Conservation (phyloP, 2,329 filamentous ascomycete species). For the Scopulariopsis brevicaulis region DNA sequence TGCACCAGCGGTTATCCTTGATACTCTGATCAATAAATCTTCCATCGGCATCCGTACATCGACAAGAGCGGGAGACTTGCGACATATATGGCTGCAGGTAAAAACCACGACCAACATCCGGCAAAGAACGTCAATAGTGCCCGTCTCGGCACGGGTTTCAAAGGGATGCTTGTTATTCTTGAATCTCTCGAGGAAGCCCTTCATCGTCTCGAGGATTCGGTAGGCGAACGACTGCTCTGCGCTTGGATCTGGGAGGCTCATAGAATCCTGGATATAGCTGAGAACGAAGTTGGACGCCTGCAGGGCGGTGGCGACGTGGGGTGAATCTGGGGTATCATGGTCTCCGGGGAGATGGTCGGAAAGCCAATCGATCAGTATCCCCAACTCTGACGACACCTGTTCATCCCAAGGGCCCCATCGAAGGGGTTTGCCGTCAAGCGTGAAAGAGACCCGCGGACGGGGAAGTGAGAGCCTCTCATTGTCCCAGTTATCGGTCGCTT, state of each 20-base stretch:
- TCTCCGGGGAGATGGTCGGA: conserved; percentile 27
- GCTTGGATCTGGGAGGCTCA: conserved; percentile 24
- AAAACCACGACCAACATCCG: conserved; percentile 22
- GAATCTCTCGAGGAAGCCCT: conserved; percentile 21
- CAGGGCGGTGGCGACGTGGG: conserved; percentile 12
- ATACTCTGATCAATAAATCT: conserved; percentile 12
- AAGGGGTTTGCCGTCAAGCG: conserved; percentile 35
- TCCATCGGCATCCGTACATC: conserved; percentile 32
- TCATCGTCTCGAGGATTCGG: conserved; percentile 29
- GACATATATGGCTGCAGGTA: conserved; percentile 22
- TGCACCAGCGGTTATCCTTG: neutral
- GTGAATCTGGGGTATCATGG: conserved; percentile 3
- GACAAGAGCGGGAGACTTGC: conserved; percentile 17
- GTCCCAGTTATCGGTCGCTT: conserved; percentile 20
- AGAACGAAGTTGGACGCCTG: conserved; percentile 32
- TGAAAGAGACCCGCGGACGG: conserved; percentile 26
- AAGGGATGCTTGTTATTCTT: conserved; percentile 10
- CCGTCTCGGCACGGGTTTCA: conserved; percentile 12
- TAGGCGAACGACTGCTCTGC: conserved; percentile 27
- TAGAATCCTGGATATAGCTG: conserved; percentile 30
- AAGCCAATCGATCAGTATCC: conserved; percentile 49
- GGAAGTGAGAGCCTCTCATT: conserved; percentile 15
- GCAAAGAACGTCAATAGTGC: conserved; percentile 22
- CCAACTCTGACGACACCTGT: conserved; percentile 47
- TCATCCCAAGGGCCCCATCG: conserved; percentile 47